Percentiles rank a stretch among this genome's conserved stretches.
Conservation (phyloP, 805 yeast species). For the Lipomyces kockii region DNA sequence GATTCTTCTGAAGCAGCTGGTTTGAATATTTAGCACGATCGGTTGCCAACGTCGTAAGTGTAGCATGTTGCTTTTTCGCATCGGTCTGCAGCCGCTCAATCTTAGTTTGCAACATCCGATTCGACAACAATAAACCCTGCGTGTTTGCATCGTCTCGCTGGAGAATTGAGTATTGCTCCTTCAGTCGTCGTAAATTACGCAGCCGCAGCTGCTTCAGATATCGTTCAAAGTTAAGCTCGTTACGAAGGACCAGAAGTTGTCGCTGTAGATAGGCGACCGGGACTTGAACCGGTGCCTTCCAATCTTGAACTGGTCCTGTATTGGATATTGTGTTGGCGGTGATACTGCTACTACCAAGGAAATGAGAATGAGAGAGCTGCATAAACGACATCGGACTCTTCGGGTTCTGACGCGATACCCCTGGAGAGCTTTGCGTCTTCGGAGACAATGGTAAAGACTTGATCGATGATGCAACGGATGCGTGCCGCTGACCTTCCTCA, state of each 20-base stretch:
- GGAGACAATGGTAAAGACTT: slow-evolving; percentile 2
- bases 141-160: slow-evolving; percentile 42
- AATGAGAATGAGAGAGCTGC: slow-evolving; percentile 19
- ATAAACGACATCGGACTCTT: slow-evolving; percentile 19
- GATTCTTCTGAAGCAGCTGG: slow-evolving; percentile 43
- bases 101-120: slow-evolving; percentile 41
- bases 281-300: not conserved
- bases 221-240: slow-evolving; percentile 64
- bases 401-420: slow-evolving; percentile 2
- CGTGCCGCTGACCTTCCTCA: not conserved
- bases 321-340: not conserved
- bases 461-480: not conserved
- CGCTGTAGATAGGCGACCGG: slow-evolving; percentile 48
- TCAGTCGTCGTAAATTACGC: slow-evolving; percentile 46
- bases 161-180: slow-evolving; percentile 42
- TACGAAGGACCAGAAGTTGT: slow-evolving; percentile 59
- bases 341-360: not conserved
- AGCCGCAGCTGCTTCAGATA: slow-evolving; percentile 57
- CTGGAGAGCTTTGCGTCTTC: not conserved
- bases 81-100: slow-evolving; percentile 42
- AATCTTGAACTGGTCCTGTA: not conserved
- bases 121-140: slow-evolving; percentile 43
- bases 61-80: slow-evolving; percentile 43
- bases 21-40: slow-evolving; percentile 48
- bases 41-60: slow-evolving; percentile 43